A percentile compares a stretch with the other conserved stretches of the same genome.
Conservation (phyloP, 352 stramenopile genomes). For the Phytophthora megakarya region DNA sequence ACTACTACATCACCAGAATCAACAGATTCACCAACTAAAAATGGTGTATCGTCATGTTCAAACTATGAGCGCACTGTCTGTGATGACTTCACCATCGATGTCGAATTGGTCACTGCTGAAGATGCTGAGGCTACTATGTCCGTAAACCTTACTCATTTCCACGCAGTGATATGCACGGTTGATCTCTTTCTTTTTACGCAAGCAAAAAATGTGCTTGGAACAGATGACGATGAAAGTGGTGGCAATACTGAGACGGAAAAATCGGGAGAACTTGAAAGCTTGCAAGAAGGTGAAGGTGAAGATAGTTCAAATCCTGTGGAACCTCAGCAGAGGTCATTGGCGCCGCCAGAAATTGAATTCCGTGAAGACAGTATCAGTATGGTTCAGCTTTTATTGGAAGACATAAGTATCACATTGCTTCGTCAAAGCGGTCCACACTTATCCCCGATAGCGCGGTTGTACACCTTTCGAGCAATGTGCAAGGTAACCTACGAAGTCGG, state of each 20-base stretch:
- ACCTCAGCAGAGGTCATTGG: slow-evolving; percentile 5
- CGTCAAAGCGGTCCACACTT: slow-evolving; percentile 79
- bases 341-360: slow-evolving; percentile 22
- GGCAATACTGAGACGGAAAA: slow-evolving; percentile 5
- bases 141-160: slow-evolving; percentile 68
- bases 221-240: slow-evolving; percentile 21
- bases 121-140: slow-evolving; percentile 57
- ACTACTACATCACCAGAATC: slow-evolving; percentile 1
- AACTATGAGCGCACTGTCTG: slow-evolving; percentile 66
- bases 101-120: slow-evolving; percentile 63
- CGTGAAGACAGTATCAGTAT: slow-evolving; percentile 31
- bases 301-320: background rate
- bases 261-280: background rate
- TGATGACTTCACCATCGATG: slow-evolving; percentile 74
- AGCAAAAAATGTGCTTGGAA: slow-evolving; percentile 29
- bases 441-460: slow-evolving; percentile 62
- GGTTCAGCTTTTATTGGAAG: slow-evolving; percentile 64
- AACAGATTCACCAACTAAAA: slow-evolving; percentile 11
- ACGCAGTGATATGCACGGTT: slow-evolving; percentile 66
- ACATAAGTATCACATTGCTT: slow-evolving; percentile 74
- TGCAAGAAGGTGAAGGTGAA: slow-evolving; percentile 13
- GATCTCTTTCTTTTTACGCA: slow-evolving; percentile 47
- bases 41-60: background rate
- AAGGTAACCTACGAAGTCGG: slow-evolving; percentile 52
- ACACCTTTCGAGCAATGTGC: slow-evolving; percentile 73